These are phyloP conservation scores for Trypethelium eluteriae DNA, from an alignment of 495 filamentous ascomycete genomes.

Conservation along the genomic window DNA sequence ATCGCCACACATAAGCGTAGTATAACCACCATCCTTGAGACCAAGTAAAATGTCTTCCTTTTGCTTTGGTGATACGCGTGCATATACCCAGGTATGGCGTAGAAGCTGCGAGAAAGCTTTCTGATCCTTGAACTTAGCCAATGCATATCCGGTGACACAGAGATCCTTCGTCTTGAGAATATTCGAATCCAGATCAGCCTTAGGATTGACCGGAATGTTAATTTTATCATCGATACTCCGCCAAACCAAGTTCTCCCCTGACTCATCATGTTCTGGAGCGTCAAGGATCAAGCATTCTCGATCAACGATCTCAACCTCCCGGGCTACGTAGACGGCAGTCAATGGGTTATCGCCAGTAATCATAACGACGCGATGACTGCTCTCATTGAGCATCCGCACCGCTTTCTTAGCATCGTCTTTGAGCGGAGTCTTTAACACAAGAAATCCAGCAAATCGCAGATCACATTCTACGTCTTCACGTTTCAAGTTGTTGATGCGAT, in stretches of 20 bases:
- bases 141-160: slow-evolving; percentile 90
- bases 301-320: slow-evolving; percentile 95
- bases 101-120: slow-evolving; percentile 63
- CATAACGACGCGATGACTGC: slow-evolving; percentile 97
- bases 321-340: slow-evolving; percentile 91
- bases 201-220: slow-evolving; percentile 79
- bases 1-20: slow-evolving; percentile 97
- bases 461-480: slow-evolving; percentile 84
- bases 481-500: slow-evolving; percentile 83
- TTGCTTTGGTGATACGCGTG: slow-evolving; percentile 94
- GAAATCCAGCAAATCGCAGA: slow-evolving; percentile 84
- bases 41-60: slow-evolving; percentile 98
- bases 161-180: slow-evolving; percentile 85
- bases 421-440: slow-evolving; percentile 88
- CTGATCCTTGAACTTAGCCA: slow-evolving; percentile 81
- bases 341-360: slow-evolving; percentile 98
- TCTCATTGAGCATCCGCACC: slow-evolving; percentile 96
- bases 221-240: slow-evolving; percentile 87
- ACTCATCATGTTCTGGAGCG: slow-evolving; percentile 81
- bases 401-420: slow-evolving; percentile 94
- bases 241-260: slow-evolving; percentile 81
- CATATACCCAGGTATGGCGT: slow-evolving; percentile 93
- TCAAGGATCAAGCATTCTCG: slow-evolving; percentile 92
- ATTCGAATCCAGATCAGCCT: slow-evolving; percentile 66
- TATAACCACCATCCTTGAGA: slow-evolving; percentile 92